phyloP scores from a whole-genome alignment of 495 filamentous ascomycete species.

The Hypoxylon rickii region DNA sequence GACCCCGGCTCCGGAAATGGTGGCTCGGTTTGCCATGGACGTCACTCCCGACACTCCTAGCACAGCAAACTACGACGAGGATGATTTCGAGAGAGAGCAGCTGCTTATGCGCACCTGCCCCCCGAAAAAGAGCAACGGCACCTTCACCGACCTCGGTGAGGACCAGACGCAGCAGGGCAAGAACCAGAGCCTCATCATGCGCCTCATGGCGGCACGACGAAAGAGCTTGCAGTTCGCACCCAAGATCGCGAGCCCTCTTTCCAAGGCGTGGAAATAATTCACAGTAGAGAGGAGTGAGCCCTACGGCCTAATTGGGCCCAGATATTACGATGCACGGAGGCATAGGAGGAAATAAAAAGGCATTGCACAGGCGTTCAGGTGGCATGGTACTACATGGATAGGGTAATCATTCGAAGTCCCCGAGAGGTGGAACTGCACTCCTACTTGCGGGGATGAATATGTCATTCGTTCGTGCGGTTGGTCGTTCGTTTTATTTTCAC shows the following conservation, averaged over 20 bases:
- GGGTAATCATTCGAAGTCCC: not conserved
- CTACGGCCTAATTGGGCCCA: too few species aligned
- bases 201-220: constrained; percentile 72
- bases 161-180: constrained; percentile 45
- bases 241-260: constrained; percentile 75
- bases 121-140: constrained; percentile 61
- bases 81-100: constrained; percentile 45
- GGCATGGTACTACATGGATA: not conserved
- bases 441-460: too few species aligned
- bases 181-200: constrained; percentile 60
- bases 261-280: constrained; percentile 53
- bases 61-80: constrained; percentile 13
- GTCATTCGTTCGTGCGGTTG: too few species aligned
- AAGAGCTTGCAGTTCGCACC: constrained; percentile 86
- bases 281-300: too few species aligned
- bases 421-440: not conserved
- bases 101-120: constrained; percentile 76
- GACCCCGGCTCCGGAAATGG: constrained; percentile 56
- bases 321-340: too few species aligned
- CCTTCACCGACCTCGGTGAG: constrained; percentile 44
- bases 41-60: constrained; percentile 43
- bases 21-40: constrained; percentile 49
- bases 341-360: not conserved
- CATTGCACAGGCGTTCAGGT: not conserved
- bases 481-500: constrained; percentile 9